phyloP scores from a whole-genome alignment of 2,329 filamentous ascomycete species.

The Metarhizium rileyi region DNA sequence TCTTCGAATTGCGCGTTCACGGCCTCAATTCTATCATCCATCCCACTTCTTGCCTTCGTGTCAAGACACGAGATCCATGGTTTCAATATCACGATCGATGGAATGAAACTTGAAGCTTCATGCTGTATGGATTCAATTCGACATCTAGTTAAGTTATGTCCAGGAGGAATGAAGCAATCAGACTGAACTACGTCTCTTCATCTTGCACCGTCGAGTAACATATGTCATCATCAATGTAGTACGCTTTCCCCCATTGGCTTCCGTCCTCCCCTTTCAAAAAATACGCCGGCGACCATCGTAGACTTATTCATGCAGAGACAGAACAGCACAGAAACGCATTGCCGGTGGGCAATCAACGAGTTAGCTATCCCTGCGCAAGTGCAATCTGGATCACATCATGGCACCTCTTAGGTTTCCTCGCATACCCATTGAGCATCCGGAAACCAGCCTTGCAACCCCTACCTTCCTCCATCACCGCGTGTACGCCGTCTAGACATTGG shows the following conservation, averaged over 20 bases:
- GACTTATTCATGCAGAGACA: slow-evolving; percentile 1
- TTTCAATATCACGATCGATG: neutral
- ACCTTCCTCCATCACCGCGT: slow-evolving; percentile 54
- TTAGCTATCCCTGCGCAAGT: slow-evolving; percentile 16
- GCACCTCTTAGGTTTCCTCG: slow-evolving; percentile 46
- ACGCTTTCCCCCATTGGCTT: too few species aligned
- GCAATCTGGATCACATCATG: slow-evolving; percentile 29
- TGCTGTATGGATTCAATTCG: slow-evolving; percentile 3
- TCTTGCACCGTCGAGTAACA: too few species aligned
- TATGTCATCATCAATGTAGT: too few species aligned
- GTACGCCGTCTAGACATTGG: slow-evolving; percentile 49
- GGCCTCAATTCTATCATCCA: too few species aligned
- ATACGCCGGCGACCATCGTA: too few species aligned
- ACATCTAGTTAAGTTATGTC: neutral
- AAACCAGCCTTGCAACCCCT: slow-evolving; percentile 48
- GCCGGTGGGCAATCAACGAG: neutral
- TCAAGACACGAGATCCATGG: neutral
- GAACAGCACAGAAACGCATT: slow-evolving; percentile 12
- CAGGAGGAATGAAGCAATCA: too few species aligned
- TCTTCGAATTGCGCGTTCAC: too few species aligned
- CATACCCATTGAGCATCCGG: slow-evolving; percentile 53
- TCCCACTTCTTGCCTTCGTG: neutral
- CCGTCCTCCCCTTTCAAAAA: too few species aligned
- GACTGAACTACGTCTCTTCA: too few species aligned
- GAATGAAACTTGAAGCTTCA: neutral